phyloP scores from a whole-genome alignment of 345 rosid genomes.

The Schrenkiella parvula region DNA sequence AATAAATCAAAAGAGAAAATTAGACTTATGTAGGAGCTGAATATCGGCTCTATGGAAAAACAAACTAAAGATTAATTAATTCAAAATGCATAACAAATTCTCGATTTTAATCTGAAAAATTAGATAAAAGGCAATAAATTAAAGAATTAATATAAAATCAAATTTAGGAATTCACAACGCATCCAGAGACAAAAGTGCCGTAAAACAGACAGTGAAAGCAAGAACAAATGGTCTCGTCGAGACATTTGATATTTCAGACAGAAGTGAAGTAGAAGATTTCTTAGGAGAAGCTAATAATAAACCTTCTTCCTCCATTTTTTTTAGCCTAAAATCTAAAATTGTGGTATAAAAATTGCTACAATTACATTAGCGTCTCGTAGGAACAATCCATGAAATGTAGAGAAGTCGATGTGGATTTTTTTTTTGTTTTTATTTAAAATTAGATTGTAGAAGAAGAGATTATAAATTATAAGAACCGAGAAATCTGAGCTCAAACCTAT shows the following conservation, averaged over 20 bases:
- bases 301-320: conserved; percentile 1
- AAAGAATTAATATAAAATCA: not conserved
- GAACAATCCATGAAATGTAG: no score
- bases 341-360: not conserved
- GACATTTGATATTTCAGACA: conserved; percentile 22
- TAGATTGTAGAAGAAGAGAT: no score
- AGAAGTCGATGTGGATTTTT: no score
- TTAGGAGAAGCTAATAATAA: not conserved
- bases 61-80: no score
- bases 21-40: conserved; percentile 31
- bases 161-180: conserved; percentile 13
- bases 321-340: no score
- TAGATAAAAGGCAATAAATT: not conserved
- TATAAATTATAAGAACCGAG: no score
- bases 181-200: conserved; percentile 27
- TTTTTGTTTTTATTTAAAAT: no score
- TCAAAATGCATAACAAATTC: not conserved
- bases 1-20: not conserved
- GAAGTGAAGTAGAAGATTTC: not conserved
- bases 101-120: not conserved
- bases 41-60: conserved; percentile 16
- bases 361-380: not conserved
- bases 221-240: conserved; percentile 25
- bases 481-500: no score
- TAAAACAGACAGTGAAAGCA: conserved; percentile 21